Conservation (phyloP, 2,329 filamentous ascomycete genomes). For the Ascosphaera apis region DNA sequence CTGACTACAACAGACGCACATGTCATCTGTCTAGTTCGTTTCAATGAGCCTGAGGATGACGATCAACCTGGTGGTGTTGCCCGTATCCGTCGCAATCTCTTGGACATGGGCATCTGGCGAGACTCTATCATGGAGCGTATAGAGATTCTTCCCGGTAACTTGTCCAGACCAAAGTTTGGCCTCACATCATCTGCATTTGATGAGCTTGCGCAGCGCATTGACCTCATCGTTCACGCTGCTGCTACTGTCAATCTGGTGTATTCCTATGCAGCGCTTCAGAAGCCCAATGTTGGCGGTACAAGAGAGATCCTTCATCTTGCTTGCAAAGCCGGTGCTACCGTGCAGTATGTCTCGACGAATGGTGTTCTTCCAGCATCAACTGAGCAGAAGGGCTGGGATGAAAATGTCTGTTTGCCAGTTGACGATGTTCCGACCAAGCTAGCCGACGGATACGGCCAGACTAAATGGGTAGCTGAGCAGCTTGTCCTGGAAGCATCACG, state of each 20-base stretch:
- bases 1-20: conserved; percentile 44
- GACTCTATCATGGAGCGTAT: conserved; percentile 58
- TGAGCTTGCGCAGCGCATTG: conserved; percentile 37
- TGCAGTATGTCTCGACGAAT: conserved; percentile 62
- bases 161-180: conserved; percentile 45
- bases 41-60: conserved; percentile 41
- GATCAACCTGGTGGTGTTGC: conserved; percentile 45
- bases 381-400: conserved; percentile 41
- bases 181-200: conserved; percentile 42
- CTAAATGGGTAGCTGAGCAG: conserved; percentile 61
- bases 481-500: conserved; percentile 46
- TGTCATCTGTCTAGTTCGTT: conserved; percentile 51
- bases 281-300: conserved; percentile 59
- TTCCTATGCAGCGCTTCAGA: conserved; percentile 52
- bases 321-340: conserved; percentile 40
- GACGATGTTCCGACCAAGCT: conserved; percentile 47
- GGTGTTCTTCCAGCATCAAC: conserved; percentile 43
- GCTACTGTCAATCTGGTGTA: conserved; percentile 65
- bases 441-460: conserved; percentile 53
- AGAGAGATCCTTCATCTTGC: conserved; percentile 51
- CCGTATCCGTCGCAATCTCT: conserved; percentile 48
- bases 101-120: conserved; percentile 58
- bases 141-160: conserved; percentile 50
- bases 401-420: conserved; percentile 42
- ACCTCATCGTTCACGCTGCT: conserved; percentile 56